Base-by-base conservation (phyloP, 805 yeast species). In the Vanderwaltozyma tropicalis region DNA sequence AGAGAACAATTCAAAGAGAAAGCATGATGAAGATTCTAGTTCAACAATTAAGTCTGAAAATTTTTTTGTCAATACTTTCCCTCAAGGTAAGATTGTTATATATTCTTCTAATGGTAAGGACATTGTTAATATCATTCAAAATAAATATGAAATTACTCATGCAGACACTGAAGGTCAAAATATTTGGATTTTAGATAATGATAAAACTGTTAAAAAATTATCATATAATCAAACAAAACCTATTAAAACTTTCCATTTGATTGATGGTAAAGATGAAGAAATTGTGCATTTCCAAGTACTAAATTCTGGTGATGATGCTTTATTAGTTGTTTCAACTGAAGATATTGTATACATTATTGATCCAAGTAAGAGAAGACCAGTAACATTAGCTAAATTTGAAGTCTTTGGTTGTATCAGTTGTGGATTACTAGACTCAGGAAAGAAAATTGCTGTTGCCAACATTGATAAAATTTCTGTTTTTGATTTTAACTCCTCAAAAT, bases 301-400 rank as follows among this genome's bases (percentile, higher is more conserved):
- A 25, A 41, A 36, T 29, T 39, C 40, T 10, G 44, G 35, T 18
- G 44, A 42, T 4, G 41, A 38, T 3, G 57, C 57, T 24, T 44
- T 44, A 9, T 39, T 68, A 11, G 42, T 62, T 37, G 55, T 57
- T 11, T 43, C 51, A 13, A 49, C 61, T 4, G 52, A 51, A 34
- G 35, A 49, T 51, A 68, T 77, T 9, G 78, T 79, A 10, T 78
- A 76, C 52, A 65, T 80, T 40, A 72, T 80, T 52, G 85, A 80
- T 55, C 84, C 84, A 31, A 47, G 52, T n/a, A 54, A 57, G 37
- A 59, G 59, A 41, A 55, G 58, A 39, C 63, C 63, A 13, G 39
- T 45, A 3, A 52, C 57, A 0, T 37, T 49, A 16, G 46, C 53
- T 5, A 47, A 42, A 28, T 42, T 54, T 19, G 51, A 49, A 8